phyloP scores from a whole-genome alignment of 2,329 filamentous ascomycete species.

The Aurifilum marmelostoma region DNA sequence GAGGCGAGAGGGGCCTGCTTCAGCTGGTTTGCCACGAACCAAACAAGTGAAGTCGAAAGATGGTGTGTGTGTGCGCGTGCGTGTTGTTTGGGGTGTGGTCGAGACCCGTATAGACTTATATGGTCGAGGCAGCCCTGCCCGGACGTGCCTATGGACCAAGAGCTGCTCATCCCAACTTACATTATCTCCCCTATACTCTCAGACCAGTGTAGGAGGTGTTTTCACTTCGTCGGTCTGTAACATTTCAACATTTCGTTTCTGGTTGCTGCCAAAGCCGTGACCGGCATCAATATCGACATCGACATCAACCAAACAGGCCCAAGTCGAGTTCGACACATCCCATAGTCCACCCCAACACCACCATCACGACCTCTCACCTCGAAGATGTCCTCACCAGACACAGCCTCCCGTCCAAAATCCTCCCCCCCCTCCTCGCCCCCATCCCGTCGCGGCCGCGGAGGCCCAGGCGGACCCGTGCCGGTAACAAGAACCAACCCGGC shows the following conservation, averaged over 20 bases:
- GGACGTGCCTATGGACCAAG: neutral
- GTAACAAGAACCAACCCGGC: neutral
- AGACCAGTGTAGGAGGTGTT: neutral
- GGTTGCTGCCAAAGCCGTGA: neutral
- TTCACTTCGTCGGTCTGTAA: neutral
- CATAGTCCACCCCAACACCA: too few relatives aligned
- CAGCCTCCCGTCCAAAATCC: slow-evolving; percentile 12
- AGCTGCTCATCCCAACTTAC: slow-evolving; percentile 2
- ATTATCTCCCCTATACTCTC: neutral
- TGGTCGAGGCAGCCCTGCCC: neutral
- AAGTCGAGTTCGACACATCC: neutral
- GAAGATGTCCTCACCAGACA: slow-evolving; percentile 15
- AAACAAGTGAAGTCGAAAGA: neutral
- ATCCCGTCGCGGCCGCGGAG: slow-evolving; percentile 3
- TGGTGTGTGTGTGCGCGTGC: too few relatives aligned
- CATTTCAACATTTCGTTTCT: neutral
- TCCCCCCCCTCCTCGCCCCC: slow-evolving; percentile 10
- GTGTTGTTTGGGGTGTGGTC: neutral
- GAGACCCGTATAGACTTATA: neutral
- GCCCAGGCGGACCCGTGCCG: slow-evolving; percentile 14
- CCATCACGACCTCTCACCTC: neutral
- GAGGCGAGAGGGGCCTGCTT: neutral
- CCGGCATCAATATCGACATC: neutral
- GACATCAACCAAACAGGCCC: neutral
- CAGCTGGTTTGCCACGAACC: slow-evolving; percentile 8